Base-by-base conservation (phyloP, 495 filamentous ascomycete species). In the Penicillium chermesinum region DNA sequence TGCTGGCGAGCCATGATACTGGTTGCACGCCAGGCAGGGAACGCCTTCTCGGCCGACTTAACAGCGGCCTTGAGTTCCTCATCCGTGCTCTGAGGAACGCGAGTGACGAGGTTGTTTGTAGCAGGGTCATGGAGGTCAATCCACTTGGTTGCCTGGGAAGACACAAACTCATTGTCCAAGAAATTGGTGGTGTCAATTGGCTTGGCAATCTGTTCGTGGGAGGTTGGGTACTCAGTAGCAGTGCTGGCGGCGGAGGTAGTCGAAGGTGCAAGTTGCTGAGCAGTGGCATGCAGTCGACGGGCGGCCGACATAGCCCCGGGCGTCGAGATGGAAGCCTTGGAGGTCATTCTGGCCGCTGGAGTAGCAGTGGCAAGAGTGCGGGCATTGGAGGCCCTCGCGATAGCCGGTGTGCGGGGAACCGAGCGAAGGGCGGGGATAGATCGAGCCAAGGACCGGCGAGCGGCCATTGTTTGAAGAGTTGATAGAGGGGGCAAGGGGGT, bases 101-200 rank as follows among this genome's bases (percentile, higher is more conserved):
- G 86, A 8, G 93, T 97, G 25, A 99, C 88, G 39, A 99, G 82
- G 62, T 96, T 93, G 76, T 97, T 97, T 47, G 93, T 99, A 41
- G 94, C 93, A 2, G 93, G 93, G 62, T 99, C 93, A 65, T 89
- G 75, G 34, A 99, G 76, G 49, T 97, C 91, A 63, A 97, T 94
- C 85, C 87, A 96, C 51, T 81, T 73, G 7, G 80, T 76, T 13
- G 94, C 75, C 60, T 80, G 73, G 32, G 90, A 96, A 16, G 81
- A 52, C 15, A 88, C 72, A 63, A 96, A 95, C 63, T 89, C 66
- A 66, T 99, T 99, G 73, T 99, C 80, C 38, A 97, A 63, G 67
- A 97, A 99, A 66, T 88, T 91, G 47, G 85, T 82, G 2, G 93
- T 97, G 62, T 96, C 85, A 47, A 81, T 70, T 7, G 88, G 85